Percentiles rank a stretch among this genome's conserved stretches.
Evolutionary conservation across 2,329 filamentous ascomycete genomes (phyloP).

Genomic region (Fusarium sp.): DNA sequence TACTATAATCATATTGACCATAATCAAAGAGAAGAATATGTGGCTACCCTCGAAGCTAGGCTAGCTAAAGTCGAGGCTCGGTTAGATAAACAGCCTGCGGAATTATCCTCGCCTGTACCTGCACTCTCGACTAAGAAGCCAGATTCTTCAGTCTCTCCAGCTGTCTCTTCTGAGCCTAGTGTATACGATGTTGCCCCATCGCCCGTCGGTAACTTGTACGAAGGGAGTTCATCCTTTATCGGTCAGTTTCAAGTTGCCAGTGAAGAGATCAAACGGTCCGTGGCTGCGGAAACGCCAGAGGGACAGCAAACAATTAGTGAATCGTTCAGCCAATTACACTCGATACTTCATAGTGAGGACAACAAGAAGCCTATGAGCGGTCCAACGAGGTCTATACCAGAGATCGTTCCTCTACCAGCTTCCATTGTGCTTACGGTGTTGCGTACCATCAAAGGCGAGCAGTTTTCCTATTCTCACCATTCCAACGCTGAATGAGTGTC

Average conservation of each 20-base stretch:
- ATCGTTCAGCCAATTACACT: constrained; percentile 22
- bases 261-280: constrained; percentile 27
- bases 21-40: constrained; percentile 22
- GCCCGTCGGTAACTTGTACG: constrained; percentile 9
- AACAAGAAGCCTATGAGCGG: neutral
- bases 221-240: constrained; percentile 35
- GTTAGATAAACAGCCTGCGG: constrained; percentile 2
- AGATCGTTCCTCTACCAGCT: constrained; percentile 14
- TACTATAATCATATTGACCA: neutral
- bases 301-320: constrained; percentile 29
- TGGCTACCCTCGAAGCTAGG: constrained; percentile 14
- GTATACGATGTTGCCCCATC: constrained; percentile 1
- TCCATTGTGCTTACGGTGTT: constrained; percentile 17
- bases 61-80: constrained; percentile 25
- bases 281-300: constrained; percentile 20
- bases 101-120: neutral
- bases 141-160: neutral
- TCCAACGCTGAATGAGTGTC: neutral
- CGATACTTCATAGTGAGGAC: neutral
- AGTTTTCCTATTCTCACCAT: neutral
- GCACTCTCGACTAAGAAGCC: neutral
- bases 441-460: constrained; percentile 18
- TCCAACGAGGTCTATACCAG: neutral
- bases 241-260: constrained; percentile 29
- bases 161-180: constrained; percentile 1